Conservation (phyloP, 805 yeast species). For the Pachysolen tannophilus region DNA sequence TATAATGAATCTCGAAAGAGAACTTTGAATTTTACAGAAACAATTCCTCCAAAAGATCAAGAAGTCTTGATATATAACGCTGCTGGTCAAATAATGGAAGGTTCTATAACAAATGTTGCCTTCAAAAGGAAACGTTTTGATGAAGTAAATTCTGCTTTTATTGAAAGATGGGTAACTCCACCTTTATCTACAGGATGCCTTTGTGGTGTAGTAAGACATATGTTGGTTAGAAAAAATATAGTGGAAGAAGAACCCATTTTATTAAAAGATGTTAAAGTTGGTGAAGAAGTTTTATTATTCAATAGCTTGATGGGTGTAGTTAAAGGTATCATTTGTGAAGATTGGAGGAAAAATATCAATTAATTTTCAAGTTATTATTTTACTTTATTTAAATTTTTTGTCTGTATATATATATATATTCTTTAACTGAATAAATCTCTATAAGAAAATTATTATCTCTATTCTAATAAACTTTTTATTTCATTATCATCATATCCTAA, state of each 20-base stretch:
- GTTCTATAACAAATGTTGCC: slow-evolving; percentile 78
- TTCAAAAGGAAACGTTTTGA: slow-evolving; percentile 29
- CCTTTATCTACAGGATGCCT: slow-evolving; percentile 70
- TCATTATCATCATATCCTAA: slow-evolving; percentile 64
- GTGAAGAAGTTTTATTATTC: slow-evolving; percentile 64
- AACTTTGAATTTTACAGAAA: slow-evolving; percentile 23
- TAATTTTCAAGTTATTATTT: slow-evolving; percentile 2
- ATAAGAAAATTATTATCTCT: neutral
- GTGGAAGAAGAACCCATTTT: slow-evolving; percentile 46
- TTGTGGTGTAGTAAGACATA: slow-evolving; percentile 73
- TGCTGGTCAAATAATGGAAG: slow-evolving; percentile 62
- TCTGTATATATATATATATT: neutral
- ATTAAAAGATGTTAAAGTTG: slow-evolving; percentile 41
- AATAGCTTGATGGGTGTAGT: slow-evolving; percentile 82
- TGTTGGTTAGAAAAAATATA: slow-evolving; percentile 43
- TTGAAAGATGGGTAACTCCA: slow-evolving; percentile 73
- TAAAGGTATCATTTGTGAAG: slow-evolving; percentile 37
- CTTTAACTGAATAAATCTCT: neutral
- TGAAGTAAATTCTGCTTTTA: slow-evolving; percentile 18
- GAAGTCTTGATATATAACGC: slow-evolving; percentile 71
- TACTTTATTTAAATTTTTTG: neutral
- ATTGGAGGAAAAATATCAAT: slow-evolving; percentile 3
- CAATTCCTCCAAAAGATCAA: slow-evolving; percentile 24
- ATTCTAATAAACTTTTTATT: slow-evolving; percentile 24
- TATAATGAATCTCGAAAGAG: slow-evolving; percentile 58